Evolutionary conservation across 2,329 filamentous ascomycete species (phyloP), one percentile per base, ranked within the genome.

Genomic region (Diaporthe velutina): DNA sequence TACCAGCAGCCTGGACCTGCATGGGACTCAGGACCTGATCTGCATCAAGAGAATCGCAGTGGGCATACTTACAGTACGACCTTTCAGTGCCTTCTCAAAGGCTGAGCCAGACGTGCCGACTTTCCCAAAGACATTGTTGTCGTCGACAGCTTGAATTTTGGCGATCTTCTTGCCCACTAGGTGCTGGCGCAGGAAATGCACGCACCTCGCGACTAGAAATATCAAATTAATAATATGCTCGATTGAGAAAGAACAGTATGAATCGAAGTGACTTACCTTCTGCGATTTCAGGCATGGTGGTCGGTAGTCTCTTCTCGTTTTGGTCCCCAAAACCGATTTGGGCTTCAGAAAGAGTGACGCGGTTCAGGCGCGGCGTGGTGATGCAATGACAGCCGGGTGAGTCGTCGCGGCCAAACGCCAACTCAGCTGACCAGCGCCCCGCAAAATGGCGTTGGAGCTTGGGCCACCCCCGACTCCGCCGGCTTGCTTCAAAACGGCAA

Each of bases 91-190:
- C 72, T 90, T 89, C 78, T 94, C 88, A 77, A 99, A 95, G 40
- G 93, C 93, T 0, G 90, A 83, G 0, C 93, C 94, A 25, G 90
- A 94, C 0, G 94, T 97, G 40, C 96, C 95, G 28, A 92, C 95
- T 84, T 98, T 98, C 78, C 96, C 95, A 83, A 96, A 99, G 8
- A 99, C 90, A 81, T 94, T 96, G 79, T 87, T 86, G 85, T 99
- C 96, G 79, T 98, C 93, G 76, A 93, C 89, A 17, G 94, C 93
- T 33, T 89, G 86, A 72, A 94, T 93, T 54, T 89, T 90, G 61
- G 88, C 85, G 76, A 99, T 92, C 13, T 89, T 94, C 85, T 95
- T 97, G 73, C 95, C 95, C 38, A 97, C 93, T n/a, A 98, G 89
- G 83, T 95, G 91, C 77, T 93, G 92, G 75, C 91, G 92, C 52